Evolutionary conservation across 2,329 filamentous ascomycete species (phyloP), one percentile per base, ranked within the genome.

Genomic region (Aspergillus sp.): DNA sequence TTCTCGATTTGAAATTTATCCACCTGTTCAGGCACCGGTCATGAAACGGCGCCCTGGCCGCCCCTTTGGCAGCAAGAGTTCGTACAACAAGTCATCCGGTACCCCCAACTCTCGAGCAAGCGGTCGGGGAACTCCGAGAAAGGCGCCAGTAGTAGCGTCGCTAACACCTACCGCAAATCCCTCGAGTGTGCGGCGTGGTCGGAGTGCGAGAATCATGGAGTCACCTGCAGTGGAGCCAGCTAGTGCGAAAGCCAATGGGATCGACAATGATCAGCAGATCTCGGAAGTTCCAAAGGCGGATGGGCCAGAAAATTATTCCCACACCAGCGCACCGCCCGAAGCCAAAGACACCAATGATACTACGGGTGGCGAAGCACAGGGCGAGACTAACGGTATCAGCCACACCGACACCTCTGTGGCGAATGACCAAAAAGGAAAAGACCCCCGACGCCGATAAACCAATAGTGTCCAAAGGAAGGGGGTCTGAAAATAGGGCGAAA

Each of bases 1-100:
- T 5, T 66, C 66, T 46, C 58, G 68, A 42, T 71, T 70, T 29
- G 67, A 70, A 40, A 60, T 71, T n/a, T 70, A 62, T 47, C 68
- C 68, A 11, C 68, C 68, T 4, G 58, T 70, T 13, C 67, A 67
- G 49, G 56, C 60, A 5, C 61, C 65, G 8, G 48, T 60, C 5
- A 47, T 56, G 9, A 68, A 66, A 50, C 57, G 61, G 40, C 64
- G 62, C n/a, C 57, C 61, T 26, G 67, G 67, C 33, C 65, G 68
- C 29, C 66, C 68, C 5, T 63, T 60, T 46, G 61, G 61, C 27
- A 66, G 58, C 37, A 60, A 57, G 42, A 59, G 54, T 34, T 40
- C 48, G 9, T 53, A 55, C 40, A 52, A 49, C 29, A 52, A 58
- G 42, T 42, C 47, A 30, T 46, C 54, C 7, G 51, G 51, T 30